Base-by-base conservation (phyloP, 225 moss, liverwort and hornwort genomes). In the Rhytidiadelphus loreus region DNA sequence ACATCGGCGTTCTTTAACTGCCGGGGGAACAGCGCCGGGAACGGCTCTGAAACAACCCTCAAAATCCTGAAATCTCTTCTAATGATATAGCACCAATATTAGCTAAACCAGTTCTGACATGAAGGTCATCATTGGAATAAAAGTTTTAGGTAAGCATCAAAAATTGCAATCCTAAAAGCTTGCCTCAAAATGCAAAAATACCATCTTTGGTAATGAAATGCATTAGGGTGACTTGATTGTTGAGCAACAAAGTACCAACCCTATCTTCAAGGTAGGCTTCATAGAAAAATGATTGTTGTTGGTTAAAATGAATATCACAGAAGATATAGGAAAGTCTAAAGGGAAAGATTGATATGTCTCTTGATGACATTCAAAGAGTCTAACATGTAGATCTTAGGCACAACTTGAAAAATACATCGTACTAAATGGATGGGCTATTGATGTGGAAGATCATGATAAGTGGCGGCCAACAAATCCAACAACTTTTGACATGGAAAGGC, bases 51-150 rank as follows among this genome's bases (percentile, higher is more conserved):
- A n/a, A n/a, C n/a, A n/a, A n/a, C n/a, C n/a, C n/a, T n/a, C n/a
- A n/a, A n/a, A n/a, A n/a, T n/a, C n/a, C n/a, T n/a, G n/a, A n/a
- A n/a, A n/a, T n/a, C n/a, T n/a, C n/a, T n/a, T n/a, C n/a, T n/a
- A n/a, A n/a, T n/a, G n/a, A 28, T 7, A 74, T 32, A 30, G 12
- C 4, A 48, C 4, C 7, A 5, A 39, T 69, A 39, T 23, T 2
- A 5, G 3, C 8, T 48, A 32, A 48, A 48, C 2, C 9, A 44
- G 5, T 46, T 29, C 0, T 41, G 0, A 5, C 2, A 29, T 72
- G 10, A 44, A 28, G 14, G 10, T 72, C 16, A 4, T 20, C 1
- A 48, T 2, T 32, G 1, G 4, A 48, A 50, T 8, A 50, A 75
- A 75, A 43, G 5, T 22, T 76, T 52, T 21, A 52, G 52, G 4